Conservation (phyloP, 2,329 filamentous ascomycete species). For the Talaromyces atroroseus region DNA sequence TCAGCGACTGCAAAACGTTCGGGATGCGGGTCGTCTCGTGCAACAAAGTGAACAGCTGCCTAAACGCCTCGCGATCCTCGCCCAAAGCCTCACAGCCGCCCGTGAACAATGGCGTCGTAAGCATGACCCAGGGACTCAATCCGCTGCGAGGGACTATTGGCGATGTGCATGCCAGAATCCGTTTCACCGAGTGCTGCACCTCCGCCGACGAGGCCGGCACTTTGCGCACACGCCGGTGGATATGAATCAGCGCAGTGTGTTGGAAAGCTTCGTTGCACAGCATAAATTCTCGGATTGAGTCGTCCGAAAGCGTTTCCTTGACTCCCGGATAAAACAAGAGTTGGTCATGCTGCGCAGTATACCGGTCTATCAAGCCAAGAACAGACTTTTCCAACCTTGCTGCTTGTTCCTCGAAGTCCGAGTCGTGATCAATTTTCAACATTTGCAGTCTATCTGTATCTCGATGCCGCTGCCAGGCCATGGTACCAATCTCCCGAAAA, state of each 20-base stretch:
- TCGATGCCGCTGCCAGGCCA: slow-evolving; percentile 28
- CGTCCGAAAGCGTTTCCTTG: slow-evolving; percentile 26
- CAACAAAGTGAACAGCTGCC: slow-evolving; percentile 27
- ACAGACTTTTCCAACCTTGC: slow-evolving; percentile 30
- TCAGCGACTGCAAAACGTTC: slow-evolving; percentile 37
- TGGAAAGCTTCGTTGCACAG: slow-evolving; percentile 42
- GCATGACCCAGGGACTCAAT: slow-evolving; percentile 38
- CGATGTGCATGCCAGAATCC: slow-evolving; percentile 35
- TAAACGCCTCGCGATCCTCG: slow-evolving; percentile 31
- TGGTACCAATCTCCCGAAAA: slow-evolving; percentile 36
- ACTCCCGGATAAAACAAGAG: slow-evolving; percentile 35
- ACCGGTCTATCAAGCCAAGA: slow-evolving; percentile 29
- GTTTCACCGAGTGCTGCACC: slow-evolving; percentile 32
- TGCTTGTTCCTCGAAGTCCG: slow-evolving; percentile 25
- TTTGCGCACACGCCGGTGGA: slow-evolving; percentile 34
- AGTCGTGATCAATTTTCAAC: background rate
- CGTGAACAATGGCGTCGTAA: slow-evolving; percentile 41
- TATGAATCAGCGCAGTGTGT: slow-evolving; percentile 40
- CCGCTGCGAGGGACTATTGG: slow-evolving; percentile 35
- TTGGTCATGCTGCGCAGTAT: slow-evolving; percentile 18
- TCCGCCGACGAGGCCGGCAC: slow-evolving; percentile 24
- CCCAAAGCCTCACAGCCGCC: slow-evolving; percentile 38
- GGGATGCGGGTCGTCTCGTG: slow-evolving; percentile 38
- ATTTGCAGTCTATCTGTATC: slow-evolving; percentile 13
- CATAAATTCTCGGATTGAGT: slow-evolving; percentile 31